Percentiles rank a stretch among this genome's conserved stretches.
Conservation (phyloP, 805 yeast species). For the Pichia eremophila region DNA sequence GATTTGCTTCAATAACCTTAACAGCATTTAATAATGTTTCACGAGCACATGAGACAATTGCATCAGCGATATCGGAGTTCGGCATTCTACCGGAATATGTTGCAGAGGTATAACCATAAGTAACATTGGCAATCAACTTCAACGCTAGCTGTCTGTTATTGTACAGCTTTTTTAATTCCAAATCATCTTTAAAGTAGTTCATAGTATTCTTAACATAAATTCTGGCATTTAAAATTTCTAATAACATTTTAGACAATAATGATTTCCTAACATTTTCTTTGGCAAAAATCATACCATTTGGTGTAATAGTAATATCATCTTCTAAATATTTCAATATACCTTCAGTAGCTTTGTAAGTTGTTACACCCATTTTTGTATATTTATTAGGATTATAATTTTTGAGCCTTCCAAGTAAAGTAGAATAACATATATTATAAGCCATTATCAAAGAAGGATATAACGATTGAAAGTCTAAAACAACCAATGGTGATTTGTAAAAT, state of each 20-base stretch:
- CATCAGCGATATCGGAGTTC: conserved; percentile 88
- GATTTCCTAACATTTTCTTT: conserved; percentile 61
- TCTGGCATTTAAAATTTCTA: conserved; percentile 73
- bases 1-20: conserved; percentile 48
- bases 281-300: conserved; percentile 80
- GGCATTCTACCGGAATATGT: conserved; percentile 97
- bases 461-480: conserved; percentile 89
- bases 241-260: conserved; percentile 70
- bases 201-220: conserved; percentile 71
- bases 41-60: conserved; percentile 84
- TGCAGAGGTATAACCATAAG: conserved; percentile 93
- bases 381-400: conserved; percentile 38
- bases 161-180: conserved; percentile 44
- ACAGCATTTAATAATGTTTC: conserved; percentile 73
- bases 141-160: conserved; percentile 78
- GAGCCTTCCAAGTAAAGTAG: conserved; percentile 59
- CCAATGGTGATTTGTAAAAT: conserved; percentile 78
- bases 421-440: conserved; percentile 83
- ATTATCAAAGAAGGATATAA: conserved; percentile 87
- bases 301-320: conserved; percentile 59
- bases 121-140: conserved; percentile 87
- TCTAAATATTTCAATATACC: conserved; percentile 46
- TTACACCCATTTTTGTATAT: conserved; percentile 44
- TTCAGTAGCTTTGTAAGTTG: conserved; percentile 38
- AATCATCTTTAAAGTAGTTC: conserved; percentile 39